Base-by-base conservation (phyloP, 2,329 filamentous ascomycete genomes). In the Erysiphe neolycopersici region DNA sequence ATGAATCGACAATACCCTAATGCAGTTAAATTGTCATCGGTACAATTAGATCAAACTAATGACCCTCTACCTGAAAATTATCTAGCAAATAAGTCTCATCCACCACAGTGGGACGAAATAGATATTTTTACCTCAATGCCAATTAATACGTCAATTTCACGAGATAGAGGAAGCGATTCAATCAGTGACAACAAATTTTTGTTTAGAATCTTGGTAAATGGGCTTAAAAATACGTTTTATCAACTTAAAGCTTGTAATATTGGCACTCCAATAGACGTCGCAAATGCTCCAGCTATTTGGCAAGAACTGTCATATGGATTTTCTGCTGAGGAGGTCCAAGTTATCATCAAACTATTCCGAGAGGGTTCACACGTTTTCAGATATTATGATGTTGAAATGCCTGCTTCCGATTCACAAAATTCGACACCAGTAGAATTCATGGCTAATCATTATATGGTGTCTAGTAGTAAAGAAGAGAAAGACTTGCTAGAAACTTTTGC, bases 1-100 rank as follows among this genome's bases (percentile, higher is more conserved):
- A 98, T 99, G 89, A 98, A 98, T 56, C 71, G 82, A 45, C 84
- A 95, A 58, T 95, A 92, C 56, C 71, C 77, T 33, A 98, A 98
- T 59, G 84, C 89, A 14, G 80, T 93, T 39, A 98, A 95, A 61
- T 68, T 93, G 5, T 93, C 84, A 12, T 80, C 78, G 54, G 69
- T 76, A 41, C 81, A 80, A 54, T 70, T 68, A 13, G 71, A 79
- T 49, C 77, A 82, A 46, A 61, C 63, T 0, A 62, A 64, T 31
- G 73, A 79, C 49, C 69, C 73, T 2, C 67, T 66, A 0, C 63
- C 71, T 0, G 89, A 95, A 50, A 79, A 79, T 40, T 92, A 85
- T 52, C 71, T 93, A 44, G 81, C 84, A 1, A 81, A 92, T 44
- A 77, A 78, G 56, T 75, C 87, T 30, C 64, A 72, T 29, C 73